These are phyloP conservation scores for Astrothelium macrocarpum DNA, from an alignment of 495 filamentous ascomycete genomes.

Conservation along the genomic window DNA sequence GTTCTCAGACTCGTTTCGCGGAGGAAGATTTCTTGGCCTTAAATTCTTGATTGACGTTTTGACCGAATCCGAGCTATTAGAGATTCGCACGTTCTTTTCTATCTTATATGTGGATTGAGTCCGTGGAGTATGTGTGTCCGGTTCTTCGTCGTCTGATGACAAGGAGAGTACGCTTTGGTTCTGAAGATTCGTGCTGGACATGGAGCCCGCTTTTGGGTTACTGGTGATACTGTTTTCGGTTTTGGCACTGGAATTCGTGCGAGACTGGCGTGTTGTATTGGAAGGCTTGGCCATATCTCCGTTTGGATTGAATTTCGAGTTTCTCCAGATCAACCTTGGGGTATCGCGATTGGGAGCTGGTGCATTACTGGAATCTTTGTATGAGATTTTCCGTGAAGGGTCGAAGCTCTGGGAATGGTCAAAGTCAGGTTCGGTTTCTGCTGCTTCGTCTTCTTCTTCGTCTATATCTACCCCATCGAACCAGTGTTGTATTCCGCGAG, in stretches of 20 bases:
- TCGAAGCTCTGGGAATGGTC: background rate
- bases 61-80: background rate
- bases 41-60: background rate
- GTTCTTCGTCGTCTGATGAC: conserved; percentile 8
- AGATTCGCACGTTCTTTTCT: background rate
- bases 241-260: background rate
- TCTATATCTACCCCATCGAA: conserved; percentile 34
- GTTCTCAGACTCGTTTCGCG: background rate
- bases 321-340: no score
- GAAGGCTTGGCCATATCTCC: background rate
- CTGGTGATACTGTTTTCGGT: background rate
- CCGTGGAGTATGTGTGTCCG: background rate
- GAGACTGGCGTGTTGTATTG: background rate
- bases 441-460: conserved; percentile 25
- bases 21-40: background rate
- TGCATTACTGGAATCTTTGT: background rate
- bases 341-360: background rate
- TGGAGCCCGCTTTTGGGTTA: background rate
- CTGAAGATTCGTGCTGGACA: conserved; percentile 4
- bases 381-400: background rate
- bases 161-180: conserved; percentile 5
- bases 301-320: no score
- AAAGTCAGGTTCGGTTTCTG: background rate
- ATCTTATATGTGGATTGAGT: background rate
- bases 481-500: conserved; percentile 36